Evolutionary conservation across 495 filamentous ascomycete species (phyloP).

Genomic region (Achaetomiella virescens): DNA sequence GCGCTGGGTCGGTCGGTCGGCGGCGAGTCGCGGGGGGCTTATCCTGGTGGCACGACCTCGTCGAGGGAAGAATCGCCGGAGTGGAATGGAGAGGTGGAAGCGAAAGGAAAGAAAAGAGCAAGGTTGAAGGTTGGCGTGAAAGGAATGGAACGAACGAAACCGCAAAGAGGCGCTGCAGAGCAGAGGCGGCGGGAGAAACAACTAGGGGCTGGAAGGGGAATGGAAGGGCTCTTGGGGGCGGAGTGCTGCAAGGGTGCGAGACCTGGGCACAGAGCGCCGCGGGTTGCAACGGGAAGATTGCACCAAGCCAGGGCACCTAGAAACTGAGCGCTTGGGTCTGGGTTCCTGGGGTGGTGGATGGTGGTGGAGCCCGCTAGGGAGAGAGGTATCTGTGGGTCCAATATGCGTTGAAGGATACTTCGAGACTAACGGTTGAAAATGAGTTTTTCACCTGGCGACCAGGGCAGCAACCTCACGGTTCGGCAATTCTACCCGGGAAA

Average conservation of each 20-base stretch:
- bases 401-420: constrained; percentile 3
- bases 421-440: constrained; percentile 15
- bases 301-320: constrained; percentile 21
- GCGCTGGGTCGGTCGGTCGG: constrained; percentile 9
- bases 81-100: background rate
- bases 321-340: constrained; percentile 4
- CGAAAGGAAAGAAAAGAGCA: constrained; percentile 7
- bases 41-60: constrained; percentile 28
- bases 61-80: constrained; percentile 19
- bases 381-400: constrained; percentile 1
- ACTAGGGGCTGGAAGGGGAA: constrained; percentile 22
- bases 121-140: constrained; percentile 16
- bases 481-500: background rate
- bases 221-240: constrained; percentile 23
- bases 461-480: background rate
- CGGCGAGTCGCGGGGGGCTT: constrained; percentile 28
- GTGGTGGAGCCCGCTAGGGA: constrained; percentile 7
- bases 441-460: background rate
- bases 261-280: constrained; percentile 8
- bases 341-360: background rate
- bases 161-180: constrained; percentile 10
- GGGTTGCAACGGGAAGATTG: constrained; percentile 28
- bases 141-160: constrained; percentile 24
- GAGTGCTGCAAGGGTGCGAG: constrained; percentile 29
- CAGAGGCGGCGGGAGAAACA: constrained; percentile 19